Evolutionary conservation across 2,329 filamentous ascomycete species (phyloP), one percentile per base, ranked within the genome.

Genomic region (Chaetomiaceae sp.): DNA sequence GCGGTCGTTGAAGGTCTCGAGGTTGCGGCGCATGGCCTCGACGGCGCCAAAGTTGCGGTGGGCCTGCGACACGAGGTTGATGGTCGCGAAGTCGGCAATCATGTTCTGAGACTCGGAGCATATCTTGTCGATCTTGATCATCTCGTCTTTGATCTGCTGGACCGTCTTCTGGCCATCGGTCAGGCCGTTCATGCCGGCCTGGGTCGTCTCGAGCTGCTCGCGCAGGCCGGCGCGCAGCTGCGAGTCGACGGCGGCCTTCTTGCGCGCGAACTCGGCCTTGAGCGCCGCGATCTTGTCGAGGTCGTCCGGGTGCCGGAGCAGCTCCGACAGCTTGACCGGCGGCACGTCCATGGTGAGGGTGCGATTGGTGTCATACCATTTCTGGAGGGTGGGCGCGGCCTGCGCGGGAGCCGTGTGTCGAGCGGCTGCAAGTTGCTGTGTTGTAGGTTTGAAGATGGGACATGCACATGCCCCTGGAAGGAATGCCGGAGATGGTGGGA

Each of bases 51-150:
- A 99, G 73, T 99, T 96, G 59, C 92, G 83, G 72, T 99, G 94
- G 61, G 95, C 94, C 72, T 96, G 89, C 51, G 92, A 92, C 51
- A 95, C 88, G 57, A 89, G 76, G 69, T 95, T 94, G 77, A 95
- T 94, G 67, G 90, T 89, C 33, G 88, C 87, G 71, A 99, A 97
- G 75, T 99, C 94, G 66, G 88, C 85, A 66, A 99, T 96, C 84
- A 96, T 96, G 68, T 89, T 90, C 75, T 97, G 92, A 51, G 91
- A 91, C 72, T 99, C 95, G 59, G 91, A 91, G 75, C 94, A 99
- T 60, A 99, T 82, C 73, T 89, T 91, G 75, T 99, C 94, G 65
- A 99, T 97, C 73, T 92, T 95, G 78, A 95, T 91, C 83, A 99
- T 94, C 75, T 99, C 94, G 62, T 97, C 92, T 71, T 95, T 96